Evolutionary conservation across 495 filamentous ascomycete genomes (phyloP), one percentile per base, ranked within the genome.

Genomic region (Lentithecium fluviatile): DNA sequence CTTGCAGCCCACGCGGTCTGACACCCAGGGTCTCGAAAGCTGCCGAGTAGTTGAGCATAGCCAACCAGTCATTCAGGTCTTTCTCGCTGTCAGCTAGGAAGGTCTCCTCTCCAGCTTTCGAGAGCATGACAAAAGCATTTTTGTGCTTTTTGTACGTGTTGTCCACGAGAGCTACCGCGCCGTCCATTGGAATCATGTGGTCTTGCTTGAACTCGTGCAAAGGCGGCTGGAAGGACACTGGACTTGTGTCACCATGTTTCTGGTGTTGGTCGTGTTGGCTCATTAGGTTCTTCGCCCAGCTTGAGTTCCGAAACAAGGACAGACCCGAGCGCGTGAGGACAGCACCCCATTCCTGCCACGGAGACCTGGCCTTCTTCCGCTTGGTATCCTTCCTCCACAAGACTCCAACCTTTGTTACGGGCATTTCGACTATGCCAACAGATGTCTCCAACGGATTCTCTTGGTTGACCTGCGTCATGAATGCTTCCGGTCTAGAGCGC

Each of bases 331-430:
- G 87, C 6, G 94, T 99, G 20, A 99, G 80, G 45, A 99, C 84
- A 32, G 91, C 93, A 46, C 94, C 94, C 94, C 94, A 99, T 77
- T 97, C 94, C 65, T 96, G 91, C 94, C 94, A 99, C 0, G 94
- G 95, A 0, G 91, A 96, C 34, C 95, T 82, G 0, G 91, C 87
- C 72, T 91, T 91, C 79, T 96, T 97, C 75, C 89, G 96, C 73
- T 95, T 97, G 11, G 83, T 76, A 53, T 96, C 91, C 71, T 99
- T 99, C 15, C 94, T 86, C 94, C 95, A 99, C 34, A 99, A 74
- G 13, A 96, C 75, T 3, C 94, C 94, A 52, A 99, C 92, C 73
- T 97, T 99, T 50, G 92, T 95, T 26, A 97, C 87, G 66, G 95
- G 96, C 68, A 99, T 95, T 72, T 97, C 93, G 11, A 97, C 93